Conservation (phyloP, 441 rosid species). For the Populus tomentosa region DNA sequence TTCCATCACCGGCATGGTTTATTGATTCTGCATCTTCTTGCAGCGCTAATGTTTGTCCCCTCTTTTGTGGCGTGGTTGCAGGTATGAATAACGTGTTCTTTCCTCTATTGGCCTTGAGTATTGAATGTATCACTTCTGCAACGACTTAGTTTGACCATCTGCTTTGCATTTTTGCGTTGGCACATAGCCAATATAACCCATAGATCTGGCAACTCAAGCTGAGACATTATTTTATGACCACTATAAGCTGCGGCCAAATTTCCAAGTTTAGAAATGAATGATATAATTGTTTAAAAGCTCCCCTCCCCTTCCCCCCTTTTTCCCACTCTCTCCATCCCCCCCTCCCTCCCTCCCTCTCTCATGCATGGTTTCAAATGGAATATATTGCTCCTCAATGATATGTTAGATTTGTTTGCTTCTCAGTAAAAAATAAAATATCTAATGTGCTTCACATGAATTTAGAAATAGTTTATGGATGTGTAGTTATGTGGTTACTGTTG, state of each 20-base stretch:
- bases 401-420: background rate
- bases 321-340: no score
- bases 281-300: background rate
- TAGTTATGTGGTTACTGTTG: background rate
- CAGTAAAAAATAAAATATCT: background rate
- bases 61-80: conserved; percentile 90
- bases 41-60: conserved; percentile 82
- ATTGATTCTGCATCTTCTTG: conserved; percentile 74
- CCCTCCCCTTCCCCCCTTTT: background rate
- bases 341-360: background rate
- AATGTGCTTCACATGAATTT: background rate
- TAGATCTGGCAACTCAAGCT: background rate
- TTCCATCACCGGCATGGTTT: conserved; percentile 84
- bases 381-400: background rate
- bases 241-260: background rate
- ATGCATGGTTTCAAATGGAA: no score
- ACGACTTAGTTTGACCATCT: background rate
- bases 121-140: background rate
- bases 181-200: background rate
- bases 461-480: background rate
- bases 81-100: conserved; percentile 40
- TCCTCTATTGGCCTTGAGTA: background rate
- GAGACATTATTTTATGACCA: background rate
- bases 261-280: background rate
- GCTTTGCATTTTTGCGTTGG: background rate